These are phyloP conservation scores for Clonostachys solani DNA, from an alignment of 2,329 filamentous ascomycete genomes.

Conservation along the genomic window DNA sequence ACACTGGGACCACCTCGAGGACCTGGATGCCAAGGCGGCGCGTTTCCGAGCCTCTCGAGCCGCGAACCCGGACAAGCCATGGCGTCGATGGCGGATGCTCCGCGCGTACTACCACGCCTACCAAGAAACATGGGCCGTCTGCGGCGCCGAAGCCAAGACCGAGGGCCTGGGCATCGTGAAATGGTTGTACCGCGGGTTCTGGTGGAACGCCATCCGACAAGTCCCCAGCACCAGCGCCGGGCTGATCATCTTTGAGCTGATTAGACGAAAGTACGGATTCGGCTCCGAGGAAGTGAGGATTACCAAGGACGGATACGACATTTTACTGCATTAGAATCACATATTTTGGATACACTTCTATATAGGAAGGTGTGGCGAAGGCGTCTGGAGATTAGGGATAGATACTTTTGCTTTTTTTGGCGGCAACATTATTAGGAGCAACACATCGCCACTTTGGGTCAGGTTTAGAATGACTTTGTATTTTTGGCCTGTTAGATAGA, in stretches of 20 bases:
- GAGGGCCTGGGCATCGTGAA: constrained; percentile 51
- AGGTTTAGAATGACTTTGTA: no score
- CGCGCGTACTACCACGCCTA: constrained; percentile 69
- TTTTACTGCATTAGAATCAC: constrained; percentile 41
- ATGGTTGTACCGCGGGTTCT: constrained; percentile 70
- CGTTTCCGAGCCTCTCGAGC: constrained; percentile 30
- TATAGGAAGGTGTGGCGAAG: no score
- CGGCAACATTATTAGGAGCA: no score
- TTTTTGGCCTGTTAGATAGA: no score
- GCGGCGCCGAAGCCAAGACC: constrained; percentile 47
- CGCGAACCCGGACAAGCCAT: constrained; percentile 16
- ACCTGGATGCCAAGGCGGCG: constrained; percentile 59
- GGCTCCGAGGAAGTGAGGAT: constrained; percentile 60
- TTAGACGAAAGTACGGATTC: constrained; percentile 67
- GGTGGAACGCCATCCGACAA: constrained; percentile 68
- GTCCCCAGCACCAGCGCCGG: constrained; percentile 75
- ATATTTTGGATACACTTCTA: no score
- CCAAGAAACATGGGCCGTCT: constrained; percentile 60
- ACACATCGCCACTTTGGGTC: no score
- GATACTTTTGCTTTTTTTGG: no score
- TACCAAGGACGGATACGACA: constrained; percentile 66
- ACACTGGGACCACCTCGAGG: constrained; percentile 70
- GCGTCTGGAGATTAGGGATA: no score
- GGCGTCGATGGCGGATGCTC: constrained; percentile 46
- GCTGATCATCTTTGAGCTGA: constrained; percentile 74